Evolutionary conservation across 768 basidiomycete genomes (phyloP).

Genomic region (Lactarius tabidus): DNA sequence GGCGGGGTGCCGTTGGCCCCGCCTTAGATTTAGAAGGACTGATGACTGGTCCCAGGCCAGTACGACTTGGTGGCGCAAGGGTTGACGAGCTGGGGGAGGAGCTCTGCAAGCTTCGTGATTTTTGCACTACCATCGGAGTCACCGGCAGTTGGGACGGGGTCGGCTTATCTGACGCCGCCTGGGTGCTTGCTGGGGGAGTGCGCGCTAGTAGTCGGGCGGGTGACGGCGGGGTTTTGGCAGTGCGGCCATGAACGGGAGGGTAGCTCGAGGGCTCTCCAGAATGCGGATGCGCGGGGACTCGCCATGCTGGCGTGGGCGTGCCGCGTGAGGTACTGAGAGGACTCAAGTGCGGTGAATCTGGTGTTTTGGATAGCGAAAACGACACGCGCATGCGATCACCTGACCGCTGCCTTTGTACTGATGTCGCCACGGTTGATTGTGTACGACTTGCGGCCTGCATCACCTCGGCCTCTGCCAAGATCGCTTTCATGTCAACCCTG

Average conservation of each 20-base stretch:
- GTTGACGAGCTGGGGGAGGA: not conserved
- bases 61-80: constrained; percentile 1
- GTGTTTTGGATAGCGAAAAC: constrained; percentile 19
- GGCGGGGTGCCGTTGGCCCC: constrained; percentile 36
- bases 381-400: constrained; percentile 11
- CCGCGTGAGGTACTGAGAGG: not conserved
- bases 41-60: constrained; percentile 60
- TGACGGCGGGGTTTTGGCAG: not conserved
- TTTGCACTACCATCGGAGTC: not conserved
- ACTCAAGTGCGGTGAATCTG: constrained; percentile 1
- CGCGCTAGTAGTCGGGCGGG: not conserved
- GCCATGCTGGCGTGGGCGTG: constrained; percentile 4
- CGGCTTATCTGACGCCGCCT: not conserved
- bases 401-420: constrained; percentile 14
- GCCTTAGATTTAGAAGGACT: constrained; percentile 40
- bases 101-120: constrained; percentile 9
- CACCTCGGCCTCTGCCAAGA: constrained; percentile 75
- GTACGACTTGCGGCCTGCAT: constrained; percentile 24
- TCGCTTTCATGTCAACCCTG: constrained; percentile 77
- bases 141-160: not conserved
- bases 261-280: not conserved
- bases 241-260: not conserved
- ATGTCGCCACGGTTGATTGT: constrained; percentile 20
- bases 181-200: not conserved
- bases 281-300: not conserved